Evolutionary conservation across 768 basidiomycete genomes (phyloP).

Genomic region (Neoboletus subvelutipes): DNA sequence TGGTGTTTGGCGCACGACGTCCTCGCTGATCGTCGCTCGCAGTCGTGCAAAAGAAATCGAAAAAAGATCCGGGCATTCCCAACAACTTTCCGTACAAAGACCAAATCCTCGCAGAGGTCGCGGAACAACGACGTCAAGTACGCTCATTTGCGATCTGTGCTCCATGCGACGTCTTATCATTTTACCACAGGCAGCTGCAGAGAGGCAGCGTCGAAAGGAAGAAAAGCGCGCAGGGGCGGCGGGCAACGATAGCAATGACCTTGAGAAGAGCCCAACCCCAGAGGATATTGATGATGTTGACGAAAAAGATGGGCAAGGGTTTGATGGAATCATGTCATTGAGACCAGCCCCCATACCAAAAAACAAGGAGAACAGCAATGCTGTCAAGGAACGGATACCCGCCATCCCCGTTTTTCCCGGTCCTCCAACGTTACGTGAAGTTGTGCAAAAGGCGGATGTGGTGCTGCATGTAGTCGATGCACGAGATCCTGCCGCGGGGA

Average conservation of each 20-base stretch:
- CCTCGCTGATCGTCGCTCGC: slow-evolving; percentile 1
- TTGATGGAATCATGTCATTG: slow-evolving; percentile 41
- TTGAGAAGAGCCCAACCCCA: slow-evolving; percentile 23
- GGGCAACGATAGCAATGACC: slow-evolving; percentile 30
- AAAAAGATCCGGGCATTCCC: slow-evolving; percentile 90
- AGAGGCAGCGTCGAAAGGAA: slow-evolving; percentile 65
- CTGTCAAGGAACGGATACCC: slow-evolving; percentile 8
- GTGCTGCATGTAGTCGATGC: slow-evolving; percentile 81
- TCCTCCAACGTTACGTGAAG: slow-evolving; percentile 35
- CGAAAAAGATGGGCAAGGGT: slow-evolving; percentile 29
- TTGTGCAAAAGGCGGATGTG: slow-evolving; percentile 76
- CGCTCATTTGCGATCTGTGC: background rate
- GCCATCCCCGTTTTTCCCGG: slow-evolving; percentile 27
- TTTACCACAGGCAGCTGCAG: slow-evolving; percentile 65
- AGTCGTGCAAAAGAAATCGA: slow-evolving; percentile 43
- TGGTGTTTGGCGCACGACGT: background rate
- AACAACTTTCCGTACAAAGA: slow-evolving; percentile 94
- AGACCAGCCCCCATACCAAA: background rate
- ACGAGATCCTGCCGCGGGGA: slow-evolving; percentile 72
- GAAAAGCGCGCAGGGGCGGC: slow-evolving; percentile 51
- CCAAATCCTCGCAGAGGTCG: slow-evolving; percentile 87
- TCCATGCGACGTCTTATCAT: background rate
- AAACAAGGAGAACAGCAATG: background rate
- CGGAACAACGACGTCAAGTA: slow-evolving; percentile 75
- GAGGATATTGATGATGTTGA: slow-evolving; percentile 33